Conservation (phyloP, 2,329 filamentous ascomycete genomes). For the Hypoxylon sp. region DNA sequence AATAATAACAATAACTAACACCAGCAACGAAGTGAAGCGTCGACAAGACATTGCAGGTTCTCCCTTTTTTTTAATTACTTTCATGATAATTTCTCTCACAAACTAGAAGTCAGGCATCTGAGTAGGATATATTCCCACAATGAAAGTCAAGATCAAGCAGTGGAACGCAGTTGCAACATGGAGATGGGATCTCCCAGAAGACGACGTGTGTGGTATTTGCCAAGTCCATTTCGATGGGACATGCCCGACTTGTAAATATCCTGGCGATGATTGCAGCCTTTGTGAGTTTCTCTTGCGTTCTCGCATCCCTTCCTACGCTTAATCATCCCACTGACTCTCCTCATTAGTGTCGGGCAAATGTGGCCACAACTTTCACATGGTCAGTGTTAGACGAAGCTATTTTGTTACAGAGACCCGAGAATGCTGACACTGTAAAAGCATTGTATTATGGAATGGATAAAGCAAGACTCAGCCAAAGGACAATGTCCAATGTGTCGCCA, state of each 20-base stretch:
- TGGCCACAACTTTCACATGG: slow-evolving; percentile 98
- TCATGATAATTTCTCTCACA: neutral
- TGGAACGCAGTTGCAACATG: slow-evolving; percentile 97
- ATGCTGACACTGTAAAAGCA: slow-evolving; percentile 70
- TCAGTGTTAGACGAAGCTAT: slow-evolving; percentile 67
- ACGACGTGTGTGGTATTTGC: slow-evolving; percentile 98
- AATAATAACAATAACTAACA: slow-evolving; percentile 12
- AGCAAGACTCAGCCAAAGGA: slow-evolving; percentile 92
- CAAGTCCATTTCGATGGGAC: slow-evolving; percentile 98
- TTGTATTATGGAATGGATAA: slow-evolving; percentile 96
- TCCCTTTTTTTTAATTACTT: neutral
- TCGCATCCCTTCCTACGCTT: slow-evolving; percentile 9
- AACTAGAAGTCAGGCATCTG: neutral
- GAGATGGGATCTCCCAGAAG: slow-evolving; percentile 97
- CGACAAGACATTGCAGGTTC: slow-evolving; percentile 4
- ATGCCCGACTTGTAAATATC: slow-evolving; percentile 97
- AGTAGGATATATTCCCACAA: slow-evolving; percentile 58
- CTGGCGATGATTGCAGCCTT: slow-evolving; percentile 94
- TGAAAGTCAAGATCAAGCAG: slow-evolving; percentile 96
- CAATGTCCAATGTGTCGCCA: slow-evolving; percentile 99
- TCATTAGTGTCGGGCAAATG: slow-evolving; percentile 90
- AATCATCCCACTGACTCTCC: slow-evolving; percentile 27
- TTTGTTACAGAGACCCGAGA: slow-evolving; percentile 7
- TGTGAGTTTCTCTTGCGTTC: slow-evolving; percentile 68
- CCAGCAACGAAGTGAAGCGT: slow-evolving; percentile 9